Percentiles rank a stretch among this genome's conserved stretches.
These are phyloP conservation scores for Linnemannia schmuckeri DNA, from an alignment of 192 early-diverging fungal species.

Conservation along the genomic window DNA sequence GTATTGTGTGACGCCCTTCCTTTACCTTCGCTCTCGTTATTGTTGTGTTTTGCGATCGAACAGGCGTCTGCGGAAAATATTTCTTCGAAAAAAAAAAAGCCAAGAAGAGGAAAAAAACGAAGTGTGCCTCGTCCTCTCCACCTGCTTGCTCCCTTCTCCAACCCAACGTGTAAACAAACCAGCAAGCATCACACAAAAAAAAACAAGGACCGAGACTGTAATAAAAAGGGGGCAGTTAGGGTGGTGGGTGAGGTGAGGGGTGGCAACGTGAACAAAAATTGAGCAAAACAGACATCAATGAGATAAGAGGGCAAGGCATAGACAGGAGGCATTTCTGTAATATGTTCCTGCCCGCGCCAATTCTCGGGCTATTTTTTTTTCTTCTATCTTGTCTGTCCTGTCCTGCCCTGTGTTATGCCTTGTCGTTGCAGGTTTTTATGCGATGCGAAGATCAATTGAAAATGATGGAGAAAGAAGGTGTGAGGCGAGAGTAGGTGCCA, in stretches of 20 bases:
- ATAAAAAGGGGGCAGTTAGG: conserved; percentile 7
- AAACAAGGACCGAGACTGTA: not conserved
- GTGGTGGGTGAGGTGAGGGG: not conserved
- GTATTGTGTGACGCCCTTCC: not conserved
- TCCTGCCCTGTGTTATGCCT: not conserved
- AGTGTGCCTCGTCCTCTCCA: not conserved
- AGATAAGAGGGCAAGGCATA: too few species aligned
- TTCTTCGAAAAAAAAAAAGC: conserved; percentile 6
- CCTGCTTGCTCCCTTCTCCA: not conserved
- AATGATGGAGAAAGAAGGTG: not conserved
- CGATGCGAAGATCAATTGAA: not conserved
- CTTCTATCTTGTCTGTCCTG: not conserved
- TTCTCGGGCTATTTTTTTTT: not conserved
- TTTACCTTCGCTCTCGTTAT: not conserved
- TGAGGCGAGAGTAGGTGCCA: not conserved
- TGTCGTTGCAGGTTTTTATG: not conserved
- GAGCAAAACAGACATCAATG: too few species aligned
- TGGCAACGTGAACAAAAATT: not conserved
- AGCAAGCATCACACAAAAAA: too few species aligned
- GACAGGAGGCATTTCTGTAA: not conserved
- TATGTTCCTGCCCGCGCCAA: not conserved
- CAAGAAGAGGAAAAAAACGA: not conserved
- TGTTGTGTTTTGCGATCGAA: not conserved
- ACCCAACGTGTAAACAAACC: not conserved
- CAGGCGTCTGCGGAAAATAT: conserved; percentile 24